Evolutionary conservation across 257 asterid species (phyloP).

Genomic region (Nicotiana attenuata): DNA sequence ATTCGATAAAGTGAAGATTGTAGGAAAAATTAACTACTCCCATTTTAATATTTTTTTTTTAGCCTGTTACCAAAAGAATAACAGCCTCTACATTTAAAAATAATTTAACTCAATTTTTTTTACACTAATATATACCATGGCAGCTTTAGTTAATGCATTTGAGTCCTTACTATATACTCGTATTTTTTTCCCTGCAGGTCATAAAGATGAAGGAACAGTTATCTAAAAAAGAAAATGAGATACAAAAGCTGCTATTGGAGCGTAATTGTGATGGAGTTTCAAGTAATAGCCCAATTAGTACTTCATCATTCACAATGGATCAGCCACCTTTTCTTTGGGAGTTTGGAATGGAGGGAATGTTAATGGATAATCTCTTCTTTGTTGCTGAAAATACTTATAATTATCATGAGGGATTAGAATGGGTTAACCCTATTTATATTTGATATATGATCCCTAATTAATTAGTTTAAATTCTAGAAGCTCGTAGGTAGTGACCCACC

Average conservation of each 20-base stretch:
- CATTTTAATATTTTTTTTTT: too few species aligned
- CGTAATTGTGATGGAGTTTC: slow-evolving; percentile 33
- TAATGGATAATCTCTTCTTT: slow-evolving; percentile 25
- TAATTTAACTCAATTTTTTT: too few species aligned
- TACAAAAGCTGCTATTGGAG: slow-evolving; percentile 31
- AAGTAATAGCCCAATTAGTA: slow-evolving; percentile 36
- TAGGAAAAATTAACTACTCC: too few species aligned
- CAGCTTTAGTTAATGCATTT: too few species aligned
- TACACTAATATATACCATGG: too few species aligned
- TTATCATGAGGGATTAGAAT: slow-evolving; percentile 22
- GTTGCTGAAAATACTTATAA: slow-evolving; percentile 9
- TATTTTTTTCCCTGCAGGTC: slow-evolving; percentile 15
- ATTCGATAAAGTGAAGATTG: too few species aligned
- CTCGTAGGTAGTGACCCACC: slow-evolving; percentile 14
- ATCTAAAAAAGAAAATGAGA: slow-evolving; percentile 39
- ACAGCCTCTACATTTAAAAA: too few species aligned
- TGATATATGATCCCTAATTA: slow-evolving; percentile 5
- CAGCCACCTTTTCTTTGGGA: slow-evolving; percentile 33
- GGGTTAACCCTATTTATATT: slow-evolving; percentile 12
- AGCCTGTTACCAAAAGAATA: rapidly evolving
- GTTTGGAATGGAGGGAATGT: slow-evolving; percentile 37
- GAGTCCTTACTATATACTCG: too few species aligned
- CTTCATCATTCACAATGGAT: slow-evolving; percentile 33
- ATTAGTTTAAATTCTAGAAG: not conserved
- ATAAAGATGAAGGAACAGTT: slow-evolving; percentile 49